These are phyloP conservation scores for Talinum fruticosum DNA, from an alignment of 148 eudicot species.

Conservation along the genomic window DNA sequence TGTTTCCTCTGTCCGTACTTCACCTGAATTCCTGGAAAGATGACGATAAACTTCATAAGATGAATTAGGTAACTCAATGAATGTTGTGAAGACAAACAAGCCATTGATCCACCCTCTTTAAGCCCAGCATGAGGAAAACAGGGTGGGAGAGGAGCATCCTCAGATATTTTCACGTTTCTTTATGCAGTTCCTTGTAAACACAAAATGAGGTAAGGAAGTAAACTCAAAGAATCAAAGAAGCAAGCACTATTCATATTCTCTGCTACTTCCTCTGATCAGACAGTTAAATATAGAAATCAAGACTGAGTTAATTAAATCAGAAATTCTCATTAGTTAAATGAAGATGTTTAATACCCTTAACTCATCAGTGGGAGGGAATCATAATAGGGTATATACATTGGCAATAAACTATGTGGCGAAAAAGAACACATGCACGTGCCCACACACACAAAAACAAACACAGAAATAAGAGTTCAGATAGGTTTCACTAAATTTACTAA, in stretches of 20 bases:
- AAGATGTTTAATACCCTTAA: neutral
- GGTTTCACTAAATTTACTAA: too few relatives aligned
- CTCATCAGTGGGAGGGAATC: neutral
- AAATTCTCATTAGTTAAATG: neutral
- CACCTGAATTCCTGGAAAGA: neutral
- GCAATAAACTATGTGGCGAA: neutral
- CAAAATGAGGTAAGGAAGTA: neutral
- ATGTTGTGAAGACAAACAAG: neutral
- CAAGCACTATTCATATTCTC: neutral
- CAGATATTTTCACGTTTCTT: neutral
- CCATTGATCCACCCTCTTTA: neutral
- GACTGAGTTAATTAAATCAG: neutral
- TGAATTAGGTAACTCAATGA: neutral
- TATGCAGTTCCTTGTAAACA: neutral
- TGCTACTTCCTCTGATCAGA: neutral
- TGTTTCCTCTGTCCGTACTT: neutral
- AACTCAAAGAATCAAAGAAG: neutral
- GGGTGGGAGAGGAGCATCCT: neutral
- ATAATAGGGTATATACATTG: neutral
- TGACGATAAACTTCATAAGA: neutral
- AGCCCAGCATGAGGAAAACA: neutral
- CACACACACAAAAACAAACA: too few relatives aligned
- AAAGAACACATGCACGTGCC: neutral
- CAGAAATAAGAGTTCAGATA: neutral
- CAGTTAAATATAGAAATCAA: too few relatives aligned